phyloP scores from a whole-genome alignment of 768 basidiomycete species.

The Sistotremastrum suecicum region DNA sequence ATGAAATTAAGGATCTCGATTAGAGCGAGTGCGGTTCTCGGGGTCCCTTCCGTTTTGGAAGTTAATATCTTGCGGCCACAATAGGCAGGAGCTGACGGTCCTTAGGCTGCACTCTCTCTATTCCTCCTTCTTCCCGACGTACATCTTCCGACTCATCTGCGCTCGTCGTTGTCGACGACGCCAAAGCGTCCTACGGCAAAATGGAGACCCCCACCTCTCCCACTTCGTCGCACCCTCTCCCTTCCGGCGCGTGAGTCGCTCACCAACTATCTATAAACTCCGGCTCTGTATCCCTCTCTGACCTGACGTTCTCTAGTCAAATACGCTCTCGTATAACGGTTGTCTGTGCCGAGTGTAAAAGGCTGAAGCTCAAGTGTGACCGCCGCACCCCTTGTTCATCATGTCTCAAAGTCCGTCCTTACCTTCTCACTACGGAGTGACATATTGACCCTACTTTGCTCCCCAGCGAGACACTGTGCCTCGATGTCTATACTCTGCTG shows the following conservation, averaged over 20 bases:
- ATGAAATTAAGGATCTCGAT: no score
- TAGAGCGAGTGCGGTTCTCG: no score
- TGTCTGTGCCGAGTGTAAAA: conserved; percentile 82
- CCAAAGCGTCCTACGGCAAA: conserved; percentile 36
- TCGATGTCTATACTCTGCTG: conserved; percentile 8
- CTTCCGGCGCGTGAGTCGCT: no score
- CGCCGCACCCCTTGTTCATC: conserved; percentile 62
- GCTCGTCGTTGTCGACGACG: conserved; percentile 61
- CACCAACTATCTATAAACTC: no score
- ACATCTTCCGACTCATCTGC: conserved; percentile 10
- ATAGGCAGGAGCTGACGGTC: no score
- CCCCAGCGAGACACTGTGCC: conserved; percentile 28
- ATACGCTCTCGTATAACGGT: conserved; percentile 68
- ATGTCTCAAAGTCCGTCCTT: conserved; percentile 46
- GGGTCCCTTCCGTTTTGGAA: no score
- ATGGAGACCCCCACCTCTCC: no score
- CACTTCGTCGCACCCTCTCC: no score
- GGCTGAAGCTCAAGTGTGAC: conserved; percentile 78
- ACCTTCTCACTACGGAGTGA: conserved; percentile 42
- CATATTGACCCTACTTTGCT: conserved; percentile 41
- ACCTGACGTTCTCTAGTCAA: conserved; percentile 26
- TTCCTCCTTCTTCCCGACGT: no score
- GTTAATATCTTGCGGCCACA: no score
- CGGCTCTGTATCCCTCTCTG: background rate
- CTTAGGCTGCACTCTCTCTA: no score